A percentile compares a stretch with the other conserved stretches of the same genome.
Conservation (phyloP, 345 rosid genomes). For the Diplotaxis tenuifolia region DNA sequence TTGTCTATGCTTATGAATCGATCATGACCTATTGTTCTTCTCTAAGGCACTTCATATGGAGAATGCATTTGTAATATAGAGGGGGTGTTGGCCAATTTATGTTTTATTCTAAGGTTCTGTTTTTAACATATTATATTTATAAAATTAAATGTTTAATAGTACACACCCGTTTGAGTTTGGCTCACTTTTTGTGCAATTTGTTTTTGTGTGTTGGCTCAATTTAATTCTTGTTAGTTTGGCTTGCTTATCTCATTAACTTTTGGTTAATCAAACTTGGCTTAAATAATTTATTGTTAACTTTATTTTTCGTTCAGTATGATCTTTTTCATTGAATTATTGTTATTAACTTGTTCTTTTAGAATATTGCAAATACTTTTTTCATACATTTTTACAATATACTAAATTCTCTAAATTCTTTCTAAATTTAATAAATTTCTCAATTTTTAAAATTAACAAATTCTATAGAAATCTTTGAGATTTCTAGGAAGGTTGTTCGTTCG, state of each 20-base stretch:
- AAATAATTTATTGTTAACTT: background rate
- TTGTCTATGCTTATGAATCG: conserved; percentile 18
- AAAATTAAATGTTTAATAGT: background rate
- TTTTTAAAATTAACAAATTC: too few species aligned
- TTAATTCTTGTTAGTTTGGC: background rate
- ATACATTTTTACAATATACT: too few species aligned
- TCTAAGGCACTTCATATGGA: conserved; percentile 16
- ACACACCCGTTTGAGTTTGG: background rate
- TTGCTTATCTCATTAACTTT: background rate
- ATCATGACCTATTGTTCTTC: conserved; percentile 21
- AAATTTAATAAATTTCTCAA: too few species aligned
- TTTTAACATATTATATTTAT: background rate
- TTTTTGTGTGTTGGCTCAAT: too few species aligned
- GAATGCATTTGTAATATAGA: background rate
- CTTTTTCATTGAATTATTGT: too few species aligned
- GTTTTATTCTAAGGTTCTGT: background rate
- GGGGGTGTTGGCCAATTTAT: conserved; percentile 6
- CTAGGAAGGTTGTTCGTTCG: too few species aligned
- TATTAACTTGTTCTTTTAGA: too few species aligned
- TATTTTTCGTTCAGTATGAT: background rate
- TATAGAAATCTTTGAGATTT: too few species aligned
- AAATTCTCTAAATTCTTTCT: too few species aligned
- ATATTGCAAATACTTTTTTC: too few species aligned
- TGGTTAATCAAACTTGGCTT: background rate
- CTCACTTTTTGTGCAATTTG: too few species aligned